These are phyloP conservation scores for Xylaria telfairii DNA, from an alignment of 495 filamentous ascomycete species.

Conservation along the genomic window DNA sequence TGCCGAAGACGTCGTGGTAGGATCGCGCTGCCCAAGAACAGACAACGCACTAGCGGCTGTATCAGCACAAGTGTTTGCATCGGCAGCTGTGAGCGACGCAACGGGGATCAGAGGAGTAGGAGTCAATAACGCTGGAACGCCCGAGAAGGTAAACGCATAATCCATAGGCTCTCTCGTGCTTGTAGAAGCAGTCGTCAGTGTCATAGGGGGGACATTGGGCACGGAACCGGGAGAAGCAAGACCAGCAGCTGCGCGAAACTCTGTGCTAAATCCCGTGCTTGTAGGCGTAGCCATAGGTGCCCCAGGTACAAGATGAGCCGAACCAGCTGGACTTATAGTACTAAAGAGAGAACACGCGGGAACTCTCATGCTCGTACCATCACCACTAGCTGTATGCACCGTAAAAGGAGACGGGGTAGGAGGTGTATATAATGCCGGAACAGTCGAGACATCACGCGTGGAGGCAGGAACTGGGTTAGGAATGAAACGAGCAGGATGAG, in stretches of 20 bases:
- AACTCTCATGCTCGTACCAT: neutral
- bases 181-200: neutral
- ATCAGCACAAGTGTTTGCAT: neutral
- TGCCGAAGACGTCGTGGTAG: neutral
- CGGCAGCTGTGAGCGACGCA: neutral
- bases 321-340: neutral
- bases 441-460: neutral
- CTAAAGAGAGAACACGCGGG: neutral
- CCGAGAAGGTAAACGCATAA: neutral
- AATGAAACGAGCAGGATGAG: conserved; percentile 7
- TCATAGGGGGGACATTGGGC: neutral
- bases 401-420: neutral
- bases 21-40: neutral
- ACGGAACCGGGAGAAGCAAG: neutral
- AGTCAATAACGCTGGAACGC: neutral
- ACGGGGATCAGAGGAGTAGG: neutral
- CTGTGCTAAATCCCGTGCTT: neutral
- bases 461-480: neutral
- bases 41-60: neutral
- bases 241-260: no score
- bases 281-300: neutral
- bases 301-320: neutral
- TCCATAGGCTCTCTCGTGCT: neutral
- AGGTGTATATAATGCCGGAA: neutral
- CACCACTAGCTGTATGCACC: neutral